These are phyloP conservation scores for Sicyos baderoa DNA, from an alignment of 306 rosid genomes.

Conservation along the genomic window DNA sequence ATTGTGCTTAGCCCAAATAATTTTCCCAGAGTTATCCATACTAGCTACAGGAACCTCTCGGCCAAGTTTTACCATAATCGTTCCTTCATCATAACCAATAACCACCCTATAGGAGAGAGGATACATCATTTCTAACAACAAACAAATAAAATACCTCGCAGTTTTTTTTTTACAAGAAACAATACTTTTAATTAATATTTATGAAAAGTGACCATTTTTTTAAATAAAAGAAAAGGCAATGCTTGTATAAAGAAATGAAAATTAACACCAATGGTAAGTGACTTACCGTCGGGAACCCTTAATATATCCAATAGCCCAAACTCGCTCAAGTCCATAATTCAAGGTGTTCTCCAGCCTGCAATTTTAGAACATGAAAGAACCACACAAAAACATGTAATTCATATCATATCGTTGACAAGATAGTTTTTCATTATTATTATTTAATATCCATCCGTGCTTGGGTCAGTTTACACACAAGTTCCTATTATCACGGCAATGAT, in stretches of 20 bases:
- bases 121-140: neutral
- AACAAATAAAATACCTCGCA: neutral
- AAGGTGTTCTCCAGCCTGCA: slow-evolving; percentile 97
- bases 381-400: neutral
- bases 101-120: slow-evolving; percentile 46
- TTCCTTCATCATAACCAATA: slow-evolving; percentile 97
- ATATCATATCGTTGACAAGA: neutral
- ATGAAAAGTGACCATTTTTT: neutral
- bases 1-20: slow-evolving; percentile 97
- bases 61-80: slow-evolving; percentile 95
- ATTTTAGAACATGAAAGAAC: neutral
- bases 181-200: too few relatives aligned
- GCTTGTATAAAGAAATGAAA: slow-evolving; percentile 7
- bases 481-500: neutral
- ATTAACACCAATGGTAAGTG: neutral
- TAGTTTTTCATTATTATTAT: too few relatives aligned
- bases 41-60: slow-evolving; percentile 94
- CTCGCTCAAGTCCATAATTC: slow-evolving; percentile 98
- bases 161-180: neutral
- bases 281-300: slow-evolving; percentile 90
- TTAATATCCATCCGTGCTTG: neutral
- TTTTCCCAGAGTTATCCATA: slow-evolving; percentile 92
- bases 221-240: slow-evolving; percentile 3
- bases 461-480: neutral
- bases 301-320: slow-evolving; percentile 94